phyloP scores from a whole-genome alignment of 371 early-diverging fungal species.

The Mortierella sp. region DNA sequence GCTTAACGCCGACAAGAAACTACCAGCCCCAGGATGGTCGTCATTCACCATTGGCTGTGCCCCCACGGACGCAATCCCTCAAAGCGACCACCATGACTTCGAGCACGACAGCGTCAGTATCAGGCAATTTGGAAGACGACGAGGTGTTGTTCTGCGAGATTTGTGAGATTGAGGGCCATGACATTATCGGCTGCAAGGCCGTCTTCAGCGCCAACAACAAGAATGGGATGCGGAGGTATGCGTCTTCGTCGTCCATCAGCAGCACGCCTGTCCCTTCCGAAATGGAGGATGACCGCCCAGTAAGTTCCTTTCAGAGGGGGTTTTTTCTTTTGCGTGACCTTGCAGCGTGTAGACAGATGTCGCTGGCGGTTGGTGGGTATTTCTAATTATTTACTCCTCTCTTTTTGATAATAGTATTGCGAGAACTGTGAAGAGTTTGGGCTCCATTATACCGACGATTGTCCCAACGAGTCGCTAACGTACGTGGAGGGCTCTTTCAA shows the following conservation, averaged over 20 bases:
- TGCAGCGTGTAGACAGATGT: background rate
- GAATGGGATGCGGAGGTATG: background rate
- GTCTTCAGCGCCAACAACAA: constrained; percentile 49
- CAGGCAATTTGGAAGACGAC: background rate
- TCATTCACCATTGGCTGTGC: background rate
- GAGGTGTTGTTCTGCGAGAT: constrained; percentile 70
- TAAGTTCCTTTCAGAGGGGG: constrained; percentile 17
- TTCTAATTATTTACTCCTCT: constrained; percentile 4
- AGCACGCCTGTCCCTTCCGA: constrained; percentile 18
- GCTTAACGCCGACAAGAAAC: background rate
- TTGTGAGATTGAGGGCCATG: constrained; percentile 79
- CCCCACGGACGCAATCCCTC: background rate
- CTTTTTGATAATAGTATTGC: constrained; percentile 66
- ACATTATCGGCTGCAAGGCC: constrained; percentile 75
- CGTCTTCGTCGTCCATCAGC: background rate
- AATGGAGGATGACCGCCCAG: constrained; percentile 46
- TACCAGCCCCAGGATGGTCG: constrained; percentile 2
- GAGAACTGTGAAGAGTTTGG: constrained; percentile 81
- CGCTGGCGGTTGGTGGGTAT: background rate
- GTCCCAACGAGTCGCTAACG: constrained; percentile 71
- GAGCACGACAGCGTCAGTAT: background rate
- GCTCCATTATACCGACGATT: constrained; percentile 75
- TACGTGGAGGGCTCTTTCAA: constrained; percentile 16
- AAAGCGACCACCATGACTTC: background rate
- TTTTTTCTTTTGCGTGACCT: background rate